Percentiles rank a stretch among this genome's conserved stretches.
Evolutionary conservation across 176 grass and related monocot species (phyloP).

Genomic region (Rhynchospora tenuis): DNA sequence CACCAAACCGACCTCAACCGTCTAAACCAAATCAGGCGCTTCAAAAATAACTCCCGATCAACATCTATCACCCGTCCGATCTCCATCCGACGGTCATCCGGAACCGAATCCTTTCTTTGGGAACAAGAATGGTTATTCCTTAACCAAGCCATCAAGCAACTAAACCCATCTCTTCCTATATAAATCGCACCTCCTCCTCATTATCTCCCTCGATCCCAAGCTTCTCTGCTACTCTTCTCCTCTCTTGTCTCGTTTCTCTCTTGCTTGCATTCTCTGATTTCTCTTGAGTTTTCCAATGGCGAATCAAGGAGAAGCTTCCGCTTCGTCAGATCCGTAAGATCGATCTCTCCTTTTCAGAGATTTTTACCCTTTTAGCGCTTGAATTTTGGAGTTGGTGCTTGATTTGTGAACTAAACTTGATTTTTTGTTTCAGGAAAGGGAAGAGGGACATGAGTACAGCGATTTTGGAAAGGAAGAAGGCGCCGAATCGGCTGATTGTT

Average conservation of each 20-base stretch:
- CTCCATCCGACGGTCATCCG: not conserved
- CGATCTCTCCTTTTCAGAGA: not conserved
- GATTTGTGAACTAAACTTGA: not conserved
- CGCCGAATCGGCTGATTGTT: conserved; percentile 49
- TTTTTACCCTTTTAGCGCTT: not conserved
- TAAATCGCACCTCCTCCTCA: not conserved
- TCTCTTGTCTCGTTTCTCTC: not conserved
- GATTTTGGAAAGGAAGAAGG: conserved; percentile 41
- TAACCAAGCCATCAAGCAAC: conserved; percentile 10
- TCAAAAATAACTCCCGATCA: not conserved
- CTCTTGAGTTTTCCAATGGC: conserved; percentile 17
- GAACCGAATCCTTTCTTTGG: conserved; percentile 20
- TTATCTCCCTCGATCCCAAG: not conserved
- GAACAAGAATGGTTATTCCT: conserved; percentile 27
- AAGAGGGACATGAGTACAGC: conserved; percentile 41
- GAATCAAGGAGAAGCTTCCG: conserved; percentile 23
- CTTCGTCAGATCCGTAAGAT: conserved; percentile 35
- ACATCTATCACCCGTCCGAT: not conserved
- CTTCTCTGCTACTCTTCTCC: not conserved
- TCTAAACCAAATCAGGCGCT: not conserved
- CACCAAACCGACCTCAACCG: not conserved
- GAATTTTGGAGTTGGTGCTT: not conserved
- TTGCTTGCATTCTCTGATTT: not conserved
- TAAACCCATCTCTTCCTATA: conserved; percentile 5
- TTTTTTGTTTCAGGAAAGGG: conserved; percentile 23